Base-by-base conservation (phyloP, 169 alveolate genomes). In the Plasmodium relictum region DNA sequence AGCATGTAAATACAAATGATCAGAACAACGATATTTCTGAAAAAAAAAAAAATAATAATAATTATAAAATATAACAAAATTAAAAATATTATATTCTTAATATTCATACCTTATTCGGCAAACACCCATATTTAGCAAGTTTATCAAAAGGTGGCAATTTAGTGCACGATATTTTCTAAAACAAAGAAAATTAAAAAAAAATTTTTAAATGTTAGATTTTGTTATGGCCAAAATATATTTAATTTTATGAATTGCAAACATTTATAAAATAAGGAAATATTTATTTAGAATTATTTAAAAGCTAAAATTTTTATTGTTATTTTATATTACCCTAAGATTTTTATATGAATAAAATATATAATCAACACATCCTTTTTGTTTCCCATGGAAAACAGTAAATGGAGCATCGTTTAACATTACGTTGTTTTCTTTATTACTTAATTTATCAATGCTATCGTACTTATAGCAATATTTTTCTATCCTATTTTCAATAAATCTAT, bases 341-440 rank as follows among this genome's bases (percentile, higher is more conserved):
- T 85, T 88, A 20, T 93, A 65, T 16, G 94, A 70, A 73, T 94
- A 94, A 86, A 95, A 95, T 22, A 95, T 94, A 89, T 95, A 95
- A 69, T 95, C 97, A 37, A 95, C 96, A 52, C 97, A 95, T 18
- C 97, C 97, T 45, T 92, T 74, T 62, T 95, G 97, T 93, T 95
- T 92, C 10, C 97, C 97, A 83, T 95, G 97, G 93, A 88, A 95
- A 6, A 96, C 97, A 8, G 97, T 95, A 74, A 89, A 95, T 18
- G 96, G 95, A 0, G 66, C 59, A 54, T 45, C 50, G 20, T 72
- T 66, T 22, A 66, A 24, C 56, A 71, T 41, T 80, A 80, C 50
- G 65, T 80, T 48, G 22, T 66, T 80, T 66, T 54, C 80, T 45
- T 39, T 48, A 20, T 39, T 71, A 52, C 66, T 80, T 62, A 80